Evolutionary conservation across 768 basidiomycete genomes (phyloP), one percentile per base, ranked within the genome.

Genomic region (Psilocybe tampanensis): DNA sequence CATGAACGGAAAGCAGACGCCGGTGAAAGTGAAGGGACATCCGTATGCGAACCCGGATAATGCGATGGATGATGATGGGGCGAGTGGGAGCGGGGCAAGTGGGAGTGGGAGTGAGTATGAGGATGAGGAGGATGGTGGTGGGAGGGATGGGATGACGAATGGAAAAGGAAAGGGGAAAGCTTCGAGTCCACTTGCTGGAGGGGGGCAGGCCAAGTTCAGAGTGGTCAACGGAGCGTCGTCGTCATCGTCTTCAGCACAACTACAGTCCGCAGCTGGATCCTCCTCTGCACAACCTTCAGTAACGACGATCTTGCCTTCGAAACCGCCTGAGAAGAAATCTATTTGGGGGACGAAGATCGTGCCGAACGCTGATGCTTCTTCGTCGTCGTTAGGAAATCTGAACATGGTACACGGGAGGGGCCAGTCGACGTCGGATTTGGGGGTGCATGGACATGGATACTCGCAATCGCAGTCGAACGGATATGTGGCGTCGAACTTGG

Each of bases 151-250:
- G 18, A 17, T 8, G 22, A 9, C 17, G 8, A 47, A 43, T 1
- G 29, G 29, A 18, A 45, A 49, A 2, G n/a, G 29, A 4, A 53
- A 55, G 13, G 55, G 47, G 8, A 55, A 57, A 8, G 60, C 36
- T 7, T 7, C 33, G 8, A 26, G 42, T 21, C 49, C 52, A 2
- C 15, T 53, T 22, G 57, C 57, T 8, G 57, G 57, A 15, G 58
- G 58, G 0, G 18, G 47, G 3, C 15, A 47, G 17, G 36, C 3
- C 36, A 47, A 39, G 49, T 60, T 64, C 44, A 59, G 60, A 50
- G 60, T 62, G 6, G 54, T 64, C 47, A 61, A 63, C 49, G 60
- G 62, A 5, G 36, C 7, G 36, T 13, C 36, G n/a, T 13, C 13
- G 6, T 39, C 36, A 4, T 39, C 36, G 3, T 39, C 36, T 3